Conservation (phyloP, 768 basidiomycete species). For the Lactarius pseudohatsudake region DNA sequence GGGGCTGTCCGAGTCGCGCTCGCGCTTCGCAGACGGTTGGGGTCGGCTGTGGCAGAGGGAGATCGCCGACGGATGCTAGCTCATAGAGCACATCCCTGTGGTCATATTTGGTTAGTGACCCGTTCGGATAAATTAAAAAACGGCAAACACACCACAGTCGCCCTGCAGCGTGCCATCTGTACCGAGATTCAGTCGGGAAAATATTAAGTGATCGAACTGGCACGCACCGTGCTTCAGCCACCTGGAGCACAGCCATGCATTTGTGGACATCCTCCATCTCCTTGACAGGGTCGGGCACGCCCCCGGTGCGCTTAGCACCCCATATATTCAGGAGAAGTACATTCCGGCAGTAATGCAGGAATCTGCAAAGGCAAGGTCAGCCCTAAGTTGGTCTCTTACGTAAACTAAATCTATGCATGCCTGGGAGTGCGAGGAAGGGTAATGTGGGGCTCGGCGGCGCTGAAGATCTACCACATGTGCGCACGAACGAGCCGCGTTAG, state of each 20-base stretch:
- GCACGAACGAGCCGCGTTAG: constrained; percentile 49
- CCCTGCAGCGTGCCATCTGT: constrained; percentile 50
- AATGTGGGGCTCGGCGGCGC: constrained; percentile 32
- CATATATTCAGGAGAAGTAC: constrained; percentile 47
- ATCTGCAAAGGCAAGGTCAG: constrained; percentile 29
- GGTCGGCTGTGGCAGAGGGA: constrained; percentile 61
- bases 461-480: constrained; percentile 44
- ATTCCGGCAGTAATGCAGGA: constrained; percentile 38
- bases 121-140: background rate
- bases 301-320: constrained; percentile 38
- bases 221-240: constrained; percentile 22
- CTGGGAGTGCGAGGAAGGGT: constrained; percentile 26
- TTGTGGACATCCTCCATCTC: constrained; percentile 32
- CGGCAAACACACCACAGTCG: constrained; percentile 44
- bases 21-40: constrained; percentile 59
- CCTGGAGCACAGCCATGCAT: constrained; percentile 28
- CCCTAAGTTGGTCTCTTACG: background rate
- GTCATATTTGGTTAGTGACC: background rate
- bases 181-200: constrained; percentile 1
- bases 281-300: constrained; percentile 16
- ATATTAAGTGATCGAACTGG: background rate
- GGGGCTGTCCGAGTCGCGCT: constrained; percentile 57
- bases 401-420: background rate
- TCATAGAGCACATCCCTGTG: constrained; percentile 72
- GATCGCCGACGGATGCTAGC: constrained; percentile 66